Evolutionary conservation across 805 yeast species (phyloP).

Genomic region (Ogataea allantospora): DNA sequence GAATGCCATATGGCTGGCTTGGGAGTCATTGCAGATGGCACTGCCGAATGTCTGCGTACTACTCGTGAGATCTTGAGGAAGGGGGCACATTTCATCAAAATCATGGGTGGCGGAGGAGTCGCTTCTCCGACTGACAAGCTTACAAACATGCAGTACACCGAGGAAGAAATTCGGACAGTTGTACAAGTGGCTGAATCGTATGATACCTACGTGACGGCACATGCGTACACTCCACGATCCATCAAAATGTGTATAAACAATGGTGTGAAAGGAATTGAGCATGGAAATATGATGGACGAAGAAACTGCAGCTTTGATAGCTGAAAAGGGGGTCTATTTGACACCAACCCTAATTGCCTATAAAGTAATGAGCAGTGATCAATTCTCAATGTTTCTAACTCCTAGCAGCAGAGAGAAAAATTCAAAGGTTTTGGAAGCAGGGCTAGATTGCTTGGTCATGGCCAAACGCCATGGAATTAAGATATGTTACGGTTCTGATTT

Average conservation of each 20-base stretch:
- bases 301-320: slow-evolving; percentile 29
- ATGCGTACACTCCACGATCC: slow-evolving; percentile 28
- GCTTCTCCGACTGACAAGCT: slow-evolving; percentile 31
- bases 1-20: slow-evolving; percentile 24
- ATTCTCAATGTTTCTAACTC: slow-evolving; percentile 22
- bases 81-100: slow-evolving; percentile 30
- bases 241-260: slow-evolving; percentile 26
- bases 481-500: slow-evolving; percentile 31
- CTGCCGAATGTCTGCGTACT: slow-evolving; percentile 25
- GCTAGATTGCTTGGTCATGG: slow-evolving; percentile 20
- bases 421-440: slow-evolving; percentile 24
- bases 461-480: slow-evolving; percentile 26
- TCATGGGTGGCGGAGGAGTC: slow-evolving; percentile 34
- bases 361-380: slow-evolving; percentile 32
- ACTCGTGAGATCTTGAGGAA: slow-evolving; percentile 29
- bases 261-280: slow-evolving; percentile 33
- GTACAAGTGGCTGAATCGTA: slow-evolving; percentile 28
- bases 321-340: slow-evolving; percentile 23
- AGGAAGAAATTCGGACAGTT: slow-evolving; percentile 29
- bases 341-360: slow-evolving; percentile 32
- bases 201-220: slow-evolving; percentile 31
- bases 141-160: slow-evolving; percentile 27
- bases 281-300: slow-evolving; percentile 30
- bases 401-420: slow-evolving; percentile 22
- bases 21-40: slow-evolving; percentile 29